phyloP scores from a whole-genome alignment of 441 rosid genomes.

The Euphorbia schlechtendalii region DNA sequence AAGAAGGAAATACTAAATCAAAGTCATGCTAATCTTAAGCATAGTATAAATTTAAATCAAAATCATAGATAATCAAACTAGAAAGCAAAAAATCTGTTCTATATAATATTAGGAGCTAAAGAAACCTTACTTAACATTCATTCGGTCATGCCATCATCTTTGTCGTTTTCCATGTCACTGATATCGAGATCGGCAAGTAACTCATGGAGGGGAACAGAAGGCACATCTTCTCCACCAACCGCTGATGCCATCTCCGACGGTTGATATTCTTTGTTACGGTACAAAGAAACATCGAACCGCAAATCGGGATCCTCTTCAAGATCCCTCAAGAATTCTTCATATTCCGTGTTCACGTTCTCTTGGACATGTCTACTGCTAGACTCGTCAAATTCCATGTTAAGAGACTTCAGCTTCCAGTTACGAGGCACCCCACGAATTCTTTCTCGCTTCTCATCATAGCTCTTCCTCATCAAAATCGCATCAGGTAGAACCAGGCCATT shows the following conservation, averaged over 20 bases:
- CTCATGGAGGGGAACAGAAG: background rate
- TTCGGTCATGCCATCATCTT: background rate
- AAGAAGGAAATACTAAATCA: background rate
- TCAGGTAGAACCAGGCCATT: slow-evolving; percentile 21
- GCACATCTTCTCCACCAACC: background rate
- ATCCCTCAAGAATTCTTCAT: slow-evolving; percentile 1
- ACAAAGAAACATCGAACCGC: background rate
- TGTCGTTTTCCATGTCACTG: background rate
- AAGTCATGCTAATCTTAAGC: background rate
- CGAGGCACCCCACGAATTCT: slow-evolving; percentile 34
- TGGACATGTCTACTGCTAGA: too few relatives aligned
- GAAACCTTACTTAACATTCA: background rate
- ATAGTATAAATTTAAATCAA: too few relatives aligned
- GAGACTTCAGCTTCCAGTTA: slow-evolving; percentile 50
- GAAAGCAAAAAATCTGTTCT: too few relatives aligned
- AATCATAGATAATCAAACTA: too few relatives aligned
- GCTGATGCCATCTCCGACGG: background rate
- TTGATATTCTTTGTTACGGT: background rate
- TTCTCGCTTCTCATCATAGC: background rate
- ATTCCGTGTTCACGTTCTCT: background rate
- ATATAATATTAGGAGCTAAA: too few relatives aligned
- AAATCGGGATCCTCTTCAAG: background rate
- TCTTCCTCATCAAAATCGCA: background rate
- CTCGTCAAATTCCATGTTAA: slow-evolving; percentile 22
- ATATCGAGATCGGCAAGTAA: background rate